Conservation (phyloP, 208 protist genomes). For the Acanthamoeba triangularis region DNA sequence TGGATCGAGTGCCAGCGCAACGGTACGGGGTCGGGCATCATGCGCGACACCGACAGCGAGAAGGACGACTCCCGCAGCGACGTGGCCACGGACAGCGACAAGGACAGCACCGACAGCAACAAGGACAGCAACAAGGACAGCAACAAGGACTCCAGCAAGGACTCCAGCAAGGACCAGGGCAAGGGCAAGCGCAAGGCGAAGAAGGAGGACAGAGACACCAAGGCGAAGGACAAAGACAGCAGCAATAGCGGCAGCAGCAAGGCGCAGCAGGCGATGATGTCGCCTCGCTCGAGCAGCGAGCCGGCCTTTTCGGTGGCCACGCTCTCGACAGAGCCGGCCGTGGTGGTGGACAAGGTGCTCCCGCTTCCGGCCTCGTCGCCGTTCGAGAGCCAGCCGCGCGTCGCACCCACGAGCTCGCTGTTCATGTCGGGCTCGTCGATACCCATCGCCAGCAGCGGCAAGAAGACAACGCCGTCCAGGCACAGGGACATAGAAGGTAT, state of each 20-base stretch:
- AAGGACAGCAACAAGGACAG: too few relatives aligned
- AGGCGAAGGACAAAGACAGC: background rate
- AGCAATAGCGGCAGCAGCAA: background rate
- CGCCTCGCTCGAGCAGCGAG: background rate
- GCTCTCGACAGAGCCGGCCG: background rate
- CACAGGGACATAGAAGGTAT: background rate
- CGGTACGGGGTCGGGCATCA: background rate
- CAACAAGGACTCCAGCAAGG: background rate
- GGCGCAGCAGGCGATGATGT: background rate
- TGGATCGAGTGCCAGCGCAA: conserved; percentile 67
- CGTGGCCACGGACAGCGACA: background rate
- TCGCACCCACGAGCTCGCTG: background rate
- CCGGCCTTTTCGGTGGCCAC: background rate
- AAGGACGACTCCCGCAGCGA: background rate
- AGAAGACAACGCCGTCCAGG: background rate
- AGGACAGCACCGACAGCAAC: background rate
- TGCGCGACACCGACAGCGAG: conserved; percentile 15
- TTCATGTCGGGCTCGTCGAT: background rate
- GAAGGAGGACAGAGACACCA: background rate
- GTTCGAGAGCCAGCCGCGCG: background rate
- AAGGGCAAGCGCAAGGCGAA: background rate
- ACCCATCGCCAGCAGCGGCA: background rate
- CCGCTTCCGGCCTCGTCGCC: background rate
- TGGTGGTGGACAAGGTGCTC: background rate
- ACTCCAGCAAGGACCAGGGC: background rate